Evolutionary conservation across 2,329 filamentous ascomycete species (phyloP).

Genomic region (Xylariaceae sp.): DNA sequence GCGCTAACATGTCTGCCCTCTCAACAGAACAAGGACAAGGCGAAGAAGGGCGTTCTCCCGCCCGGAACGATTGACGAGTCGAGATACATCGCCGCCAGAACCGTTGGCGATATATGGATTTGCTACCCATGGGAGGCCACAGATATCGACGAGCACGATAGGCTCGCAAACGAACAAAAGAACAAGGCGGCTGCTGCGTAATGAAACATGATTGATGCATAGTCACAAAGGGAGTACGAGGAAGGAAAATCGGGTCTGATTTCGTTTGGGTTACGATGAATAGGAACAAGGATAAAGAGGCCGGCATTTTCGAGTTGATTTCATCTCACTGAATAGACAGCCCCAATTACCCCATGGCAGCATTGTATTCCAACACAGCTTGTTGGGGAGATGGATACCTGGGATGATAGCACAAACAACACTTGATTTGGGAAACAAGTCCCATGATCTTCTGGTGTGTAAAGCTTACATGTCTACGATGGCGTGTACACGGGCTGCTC

Average conservation of each 20-base stretch:
- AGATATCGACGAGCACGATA: constrained; percentile 90
- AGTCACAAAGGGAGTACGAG: not conserved
- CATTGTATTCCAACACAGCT: too few relatives aligned
- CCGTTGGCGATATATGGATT: constrained; percentile 93
- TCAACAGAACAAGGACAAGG: constrained; percentile 97
- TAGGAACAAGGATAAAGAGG: not conserved
- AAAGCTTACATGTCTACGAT: too few relatives aligned
- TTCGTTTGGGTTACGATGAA: not conserved
- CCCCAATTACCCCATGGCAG: too few relatives aligned
- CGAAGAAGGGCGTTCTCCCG: constrained; percentile 85
- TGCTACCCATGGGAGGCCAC: constrained; percentile 98
- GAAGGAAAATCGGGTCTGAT: constrained; percentile 1
- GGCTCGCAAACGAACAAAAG: constrained; percentile 49
- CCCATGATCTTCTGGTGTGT: too few relatives aligned
- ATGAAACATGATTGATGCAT: not conserved
- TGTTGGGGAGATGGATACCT: too few relatives aligned
- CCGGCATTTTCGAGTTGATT: too few relatives aligned
- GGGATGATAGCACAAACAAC: too few relatives aligned
- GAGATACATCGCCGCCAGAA: constrained; percentile 79
- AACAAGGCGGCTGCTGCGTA: constrained; percentile 26
- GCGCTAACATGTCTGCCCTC: too few relatives aligned
- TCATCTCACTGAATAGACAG: too few relatives aligned
- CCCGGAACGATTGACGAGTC: constrained; percentile 66
- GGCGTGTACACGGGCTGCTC: too few relatives aligned
- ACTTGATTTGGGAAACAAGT: too few relatives aligned